phyloP scores from a whole-genome alignment of 495 filamentous ascomycete genomes.

The Penicillium flavigenum region DNA sequence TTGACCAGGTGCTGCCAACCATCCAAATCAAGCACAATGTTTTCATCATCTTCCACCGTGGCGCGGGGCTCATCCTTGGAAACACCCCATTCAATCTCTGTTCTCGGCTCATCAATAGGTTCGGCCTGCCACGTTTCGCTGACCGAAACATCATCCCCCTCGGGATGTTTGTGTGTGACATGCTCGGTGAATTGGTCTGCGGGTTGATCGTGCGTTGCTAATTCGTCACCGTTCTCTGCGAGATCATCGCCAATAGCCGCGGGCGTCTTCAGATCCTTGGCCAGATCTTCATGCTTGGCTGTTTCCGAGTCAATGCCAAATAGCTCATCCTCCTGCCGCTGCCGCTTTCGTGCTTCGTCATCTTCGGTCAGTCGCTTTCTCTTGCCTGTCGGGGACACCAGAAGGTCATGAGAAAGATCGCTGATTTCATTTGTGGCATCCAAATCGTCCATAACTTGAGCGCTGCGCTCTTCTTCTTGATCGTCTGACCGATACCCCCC shows the following conservation, averaged over 20 bases:
- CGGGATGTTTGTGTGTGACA: constrained; percentile 1
- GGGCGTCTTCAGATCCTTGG: constrained; percentile 2
- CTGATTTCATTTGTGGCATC: constrained; percentile 12
- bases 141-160: constrained; percentile 32
- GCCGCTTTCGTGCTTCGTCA: constrained; percentile 63
- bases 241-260: constrained; percentile 6
- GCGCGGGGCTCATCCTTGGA: constrained; percentile 60
- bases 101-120: constrained; percentile 31
- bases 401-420: constrained; percentile 11
- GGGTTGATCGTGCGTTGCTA: constrained; percentile 8
- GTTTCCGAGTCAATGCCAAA: constrained; percentile 51
- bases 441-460: constrained; percentile 1
- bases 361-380: constrained; percentile 65
- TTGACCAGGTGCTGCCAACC: constrained; percentile 77
- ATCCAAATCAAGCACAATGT: constrained; percentile 66
- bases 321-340: constrained; percentile 76
- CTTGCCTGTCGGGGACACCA: constrained; percentile 56
- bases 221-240: constrained; percentile 4
- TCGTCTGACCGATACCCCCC: constrained; percentile 51
- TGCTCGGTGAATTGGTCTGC: constrained; percentile 2
- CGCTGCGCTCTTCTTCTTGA: constrained; percentile 3
- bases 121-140: constrained; percentile 20
- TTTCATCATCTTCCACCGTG: constrained; percentile 67
- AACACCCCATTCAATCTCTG: constrained; percentile 58
- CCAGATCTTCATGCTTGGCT: constrained; percentile 13